These are phyloP conservation scores for Pestalotiopsis sp. DNA, from an alignment of 2,329 filamentous ascomycete species.

Conservation along the genomic window DNA sequence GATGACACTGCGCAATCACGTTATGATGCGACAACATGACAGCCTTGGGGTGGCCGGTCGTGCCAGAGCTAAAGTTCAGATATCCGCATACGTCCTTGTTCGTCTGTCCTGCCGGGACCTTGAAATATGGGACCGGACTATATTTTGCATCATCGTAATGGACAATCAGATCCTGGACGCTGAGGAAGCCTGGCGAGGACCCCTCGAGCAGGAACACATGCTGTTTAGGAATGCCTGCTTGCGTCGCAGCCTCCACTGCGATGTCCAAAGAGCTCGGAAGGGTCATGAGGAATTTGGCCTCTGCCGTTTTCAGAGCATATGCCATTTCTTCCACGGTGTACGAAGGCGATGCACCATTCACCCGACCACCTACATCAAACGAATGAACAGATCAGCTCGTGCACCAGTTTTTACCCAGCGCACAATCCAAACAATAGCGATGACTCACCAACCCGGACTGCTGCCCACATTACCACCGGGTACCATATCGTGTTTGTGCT, in stretches of 20 bases:
- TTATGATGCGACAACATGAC: constrained; percentile 20
- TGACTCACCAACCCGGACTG: constrained; percentile 8
- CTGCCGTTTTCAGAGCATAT: constrained; percentile 56
- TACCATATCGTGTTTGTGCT: constrained; percentile 66
- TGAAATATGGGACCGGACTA: background rate
- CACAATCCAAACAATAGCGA: background rate
- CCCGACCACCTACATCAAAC: constrained; percentile 40
- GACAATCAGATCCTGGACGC: constrained; percentile 37
- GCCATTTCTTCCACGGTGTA: constrained; percentile 65
- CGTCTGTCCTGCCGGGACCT: constrained; percentile 5
- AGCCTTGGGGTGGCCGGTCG: constrained; percentile 17
- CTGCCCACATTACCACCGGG: constrained; percentile 54
- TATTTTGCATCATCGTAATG: background rate
- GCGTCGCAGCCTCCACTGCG: constrained; percentile 53
- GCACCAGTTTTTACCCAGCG: too few species aligned
- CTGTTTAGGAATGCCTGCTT: constrained; percentile 53
- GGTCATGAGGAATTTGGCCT: constrained; percentile 59
- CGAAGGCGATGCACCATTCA: constrained; percentile 59
- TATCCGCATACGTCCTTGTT: constrained; percentile 15
- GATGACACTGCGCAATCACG: constrained; percentile 17
- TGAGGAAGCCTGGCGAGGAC: constrained; percentile 48
- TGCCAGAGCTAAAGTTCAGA: constrained; percentile 18
- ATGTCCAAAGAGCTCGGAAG: constrained; percentile 55
- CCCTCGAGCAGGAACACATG: constrained; percentile 58
- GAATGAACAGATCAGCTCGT: background rate